Evolutionary conservation across 2,329 filamentous ascomycete genomes (phyloP).

Genomic region (Arthrobotrys sinensis): DNA sequence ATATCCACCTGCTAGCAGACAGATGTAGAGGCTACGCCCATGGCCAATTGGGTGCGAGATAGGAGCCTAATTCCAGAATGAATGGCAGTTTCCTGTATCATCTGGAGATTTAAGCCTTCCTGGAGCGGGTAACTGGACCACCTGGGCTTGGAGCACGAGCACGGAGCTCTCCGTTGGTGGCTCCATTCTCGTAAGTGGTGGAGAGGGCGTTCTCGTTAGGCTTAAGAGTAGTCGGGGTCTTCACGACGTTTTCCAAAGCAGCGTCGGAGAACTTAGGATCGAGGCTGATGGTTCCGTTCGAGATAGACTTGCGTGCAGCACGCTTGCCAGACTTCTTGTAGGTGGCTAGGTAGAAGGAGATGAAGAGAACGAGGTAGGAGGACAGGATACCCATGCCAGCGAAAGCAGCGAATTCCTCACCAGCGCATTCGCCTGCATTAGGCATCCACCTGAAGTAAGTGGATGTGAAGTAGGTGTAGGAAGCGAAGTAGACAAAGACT

Average conservation of each 20-base stretch:
- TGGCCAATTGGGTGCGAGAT: too few relatives aligned
- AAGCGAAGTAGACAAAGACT: constrained; percentile 98
- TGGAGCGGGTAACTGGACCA: constrained; percentile 76
- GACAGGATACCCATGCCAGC: constrained; percentile 91
- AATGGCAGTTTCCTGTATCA: constrained; percentile 16
- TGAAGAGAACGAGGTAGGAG: constrained; percentile 97
- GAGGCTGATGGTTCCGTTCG: constrained; percentile 78
- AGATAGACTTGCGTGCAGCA: constrained; percentile 82
- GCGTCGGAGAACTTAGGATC: constrained; percentile 84
- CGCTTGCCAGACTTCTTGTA: constrained; percentile 90
- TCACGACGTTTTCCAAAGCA: constrained; percentile 70
- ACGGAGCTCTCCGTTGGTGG: constrained; percentile 66
- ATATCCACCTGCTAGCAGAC: constrained; percentile 30
- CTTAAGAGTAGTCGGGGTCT: constrained; percentile 63
- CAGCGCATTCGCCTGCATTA: constrained; percentile 87
- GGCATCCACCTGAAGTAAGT: constrained; percentile 90
- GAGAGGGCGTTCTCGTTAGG: constrained; percentile 69
- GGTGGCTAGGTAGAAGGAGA: constrained; percentile 97
- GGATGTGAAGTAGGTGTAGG: constrained; percentile 97
- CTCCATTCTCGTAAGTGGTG: constrained; percentile 68
- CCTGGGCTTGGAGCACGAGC: constrained; percentile 68
- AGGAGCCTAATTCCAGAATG: not conserved
- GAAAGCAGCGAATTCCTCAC: constrained; percentile 96
- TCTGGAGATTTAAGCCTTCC: constrained; percentile 75
- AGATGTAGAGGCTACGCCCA: not conserved